Percentiles rank a stretch among this genome's conserved stretches.
Conservation (phyloP, 305 asterid species). For the Striga hermonthica region DNA sequence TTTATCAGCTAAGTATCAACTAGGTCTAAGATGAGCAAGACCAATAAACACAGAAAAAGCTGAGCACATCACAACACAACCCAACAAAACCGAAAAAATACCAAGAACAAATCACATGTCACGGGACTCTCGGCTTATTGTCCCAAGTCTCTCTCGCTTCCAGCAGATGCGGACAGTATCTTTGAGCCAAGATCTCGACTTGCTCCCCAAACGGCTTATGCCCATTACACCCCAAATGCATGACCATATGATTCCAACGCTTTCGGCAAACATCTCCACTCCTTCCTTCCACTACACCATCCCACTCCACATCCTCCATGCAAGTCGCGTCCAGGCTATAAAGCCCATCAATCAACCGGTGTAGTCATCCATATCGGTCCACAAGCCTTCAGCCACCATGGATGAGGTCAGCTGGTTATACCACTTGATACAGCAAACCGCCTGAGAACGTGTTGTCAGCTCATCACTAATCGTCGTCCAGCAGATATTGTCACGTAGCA, state of each 20-base stretch:
- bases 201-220: conserved; percentile 64
- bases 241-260: conserved; percentile 85
- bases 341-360: conserved; percentile 49
- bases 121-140: too few relatives aligned
- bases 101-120: too few relatives aligned
- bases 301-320: conserved; percentile 86
- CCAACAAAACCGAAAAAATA: too few relatives aligned
- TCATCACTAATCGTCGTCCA: conserved; percentile 68
- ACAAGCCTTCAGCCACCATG: conserved; percentile 59
- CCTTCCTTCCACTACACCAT: conserved; percentile 58
- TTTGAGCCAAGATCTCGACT: conserved; percentile 62
- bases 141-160: conserved; percentile 73
- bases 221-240: conserved; percentile 55
- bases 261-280: conserved; percentile 58
- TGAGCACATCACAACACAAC: too few relatives aligned
- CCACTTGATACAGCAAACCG: conserved; percentile 67
- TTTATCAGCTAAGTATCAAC: too few relatives aligned
- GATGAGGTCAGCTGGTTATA: conserved; percentile 59
- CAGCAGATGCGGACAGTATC: conserved; percentile 60
- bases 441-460: conserved; percentile 41
- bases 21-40: too few relatives aligned
- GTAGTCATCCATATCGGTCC: conserved; percentile 74
- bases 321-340: conserved; percentile 64
- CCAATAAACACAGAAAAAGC: too few relatives aligned
- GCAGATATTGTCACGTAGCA: conserved; percentile 64